Evolutionary conservation across 257 asterid species (phyloP).

Genomic region (Voacanga thouarsii): DNA sequence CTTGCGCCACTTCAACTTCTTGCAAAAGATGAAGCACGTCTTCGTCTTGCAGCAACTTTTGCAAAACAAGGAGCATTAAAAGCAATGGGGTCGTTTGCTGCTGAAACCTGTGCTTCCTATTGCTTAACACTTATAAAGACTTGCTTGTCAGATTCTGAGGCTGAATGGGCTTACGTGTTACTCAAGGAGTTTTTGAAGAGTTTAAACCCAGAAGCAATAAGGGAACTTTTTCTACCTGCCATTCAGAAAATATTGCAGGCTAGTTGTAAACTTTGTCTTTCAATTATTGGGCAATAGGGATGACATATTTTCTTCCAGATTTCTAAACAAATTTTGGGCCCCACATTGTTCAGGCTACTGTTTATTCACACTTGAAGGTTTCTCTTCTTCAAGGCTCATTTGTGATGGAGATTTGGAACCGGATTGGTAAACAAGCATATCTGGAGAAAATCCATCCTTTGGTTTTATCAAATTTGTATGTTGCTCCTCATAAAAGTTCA

Average conservation of each 20-base stretch:
- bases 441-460: constrained; percentile 74
- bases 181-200: constrained; percentile 72
- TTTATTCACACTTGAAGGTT: constrained; percentile 81
- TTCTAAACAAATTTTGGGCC: constrained; percentile 7
- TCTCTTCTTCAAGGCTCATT: constrained; percentile 99
- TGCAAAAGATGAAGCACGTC: constrained; percentile 79
- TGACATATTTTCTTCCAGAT: constrained; percentile 4
- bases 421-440: constrained; percentile 79
- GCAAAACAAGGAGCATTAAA: constrained; percentile 77
- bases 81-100: constrained; percentile 77
- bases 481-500: constrained; percentile 66
- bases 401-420: constrained; percentile 83
- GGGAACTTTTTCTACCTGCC: constrained; percentile 60
- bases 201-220: constrained; percentile 62
- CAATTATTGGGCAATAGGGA: neutral
- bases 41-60: constrained; percentile 77
- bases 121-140: constrained; percentile 72
- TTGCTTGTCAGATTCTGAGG: constrained; percentile 66
- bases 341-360: constrained; percentile 61
- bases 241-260: constrained; percentile 92
- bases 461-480: constrained; percentile 75
- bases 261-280: constrained; percentile 32
- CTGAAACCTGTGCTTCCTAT: constrained; percentile 92
- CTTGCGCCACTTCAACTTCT: constrained; percentile 85
- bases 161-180: constrained; percentile 80